These are phyloP conservation scores for Aspergillus udagawae DNA, from an alignment of 2,329 filamentous ascomycete genomes.

Conservation along the genomic window DNA sequence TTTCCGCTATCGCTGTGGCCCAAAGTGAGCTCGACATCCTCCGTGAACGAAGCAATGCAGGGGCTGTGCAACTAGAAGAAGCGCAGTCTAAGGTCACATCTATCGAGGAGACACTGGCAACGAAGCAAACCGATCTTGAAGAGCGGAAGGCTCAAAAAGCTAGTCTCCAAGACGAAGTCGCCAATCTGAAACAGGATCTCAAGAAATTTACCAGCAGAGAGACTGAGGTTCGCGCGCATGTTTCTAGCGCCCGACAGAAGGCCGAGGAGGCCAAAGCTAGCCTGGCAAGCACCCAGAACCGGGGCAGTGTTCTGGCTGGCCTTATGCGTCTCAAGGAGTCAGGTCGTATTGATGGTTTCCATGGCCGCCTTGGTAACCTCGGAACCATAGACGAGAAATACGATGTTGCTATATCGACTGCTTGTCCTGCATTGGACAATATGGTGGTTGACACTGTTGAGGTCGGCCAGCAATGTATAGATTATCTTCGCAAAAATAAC, in stretches of 20 bases:
- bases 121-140: constrained; percentile 72
- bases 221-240: constrained; percentile 73
- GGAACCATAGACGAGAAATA: constrained; percentile 91
- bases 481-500: constrained; percentile 95
- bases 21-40: constrained; percentile 93
- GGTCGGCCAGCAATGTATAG: constrained; percentile 94
- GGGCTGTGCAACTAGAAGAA: constrained; percentile 78
- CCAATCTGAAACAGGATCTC: constrained; percentile 68
- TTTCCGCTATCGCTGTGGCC: constrained; percentile 88
- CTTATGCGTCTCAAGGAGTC: constrained; percentile 95
- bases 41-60: constrained; percentile 81
- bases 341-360: constrained; percentile 93
- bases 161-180: constrained; percentile 68
- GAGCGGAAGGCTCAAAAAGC: constrained; percentile 69
- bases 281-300: constrained; percentile 82
- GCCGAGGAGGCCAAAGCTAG: constrained; percentile 93
- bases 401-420: constrained; percentile 97
- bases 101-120: constrained; percentile 66
- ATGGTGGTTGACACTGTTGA: constrained; percentile 97
- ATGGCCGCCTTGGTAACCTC: constrained; percentile 89
- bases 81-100: constrained; percentile 71
- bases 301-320: constrained; percentile 86
- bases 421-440: constrained; percentile 85
- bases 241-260: constrained; percentile 88
- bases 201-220: constrained; percentile 71